phyloP scores from a whole-genome alignment of 2,329 filamentous ascomycete genomes.

The Decorospora gaudefroyi region DNA sequence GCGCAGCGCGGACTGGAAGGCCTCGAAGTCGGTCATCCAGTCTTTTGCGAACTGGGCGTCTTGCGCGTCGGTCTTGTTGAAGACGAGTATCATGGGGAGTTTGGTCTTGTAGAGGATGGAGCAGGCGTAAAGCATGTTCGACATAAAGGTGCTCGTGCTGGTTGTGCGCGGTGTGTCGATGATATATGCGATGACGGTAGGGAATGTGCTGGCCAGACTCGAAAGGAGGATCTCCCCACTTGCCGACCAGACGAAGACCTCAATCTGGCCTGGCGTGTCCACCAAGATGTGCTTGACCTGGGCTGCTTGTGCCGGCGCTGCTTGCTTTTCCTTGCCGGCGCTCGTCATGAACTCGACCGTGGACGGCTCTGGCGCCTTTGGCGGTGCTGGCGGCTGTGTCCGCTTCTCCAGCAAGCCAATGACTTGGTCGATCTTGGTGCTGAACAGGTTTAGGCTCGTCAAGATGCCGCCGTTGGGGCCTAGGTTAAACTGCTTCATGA shows the following conservation, averaged over 20 bases:
- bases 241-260: slow-evolving; percentile 98
- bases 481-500: slow-evolving; percentile 99
- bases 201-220: slow-evolving; percentile 89
- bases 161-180: slow-evolving; percentile 94
- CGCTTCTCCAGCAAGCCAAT: slow-evolving; percentile 88
- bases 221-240: slow-evolving; percentile 93
- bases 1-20: slow-evolving; percentile 84
- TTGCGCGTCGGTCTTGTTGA: slow-evolving; percentile 98
- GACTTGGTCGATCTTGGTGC: slow-evolving; percentile 97
- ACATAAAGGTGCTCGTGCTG: slow-evolving; percentile 98
- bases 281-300: slow-evolving; percentile 80
- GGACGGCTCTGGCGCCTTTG: slow-evolving; percentile 34
- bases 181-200: slow-evolving; percentile 94
- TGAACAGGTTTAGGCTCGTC: slow-evolving; percentile 93
- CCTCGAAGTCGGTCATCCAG: slow-evolving; percentile 99
- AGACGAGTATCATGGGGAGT: slow-evolving; percentile 96
- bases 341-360: slow-evolving; percentile 46
- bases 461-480: slow-evolving; percentile 96
- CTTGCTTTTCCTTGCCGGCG: slow-evolving; percentile 34
- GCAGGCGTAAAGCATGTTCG: slow-evolving; percentile 99
- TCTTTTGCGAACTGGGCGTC: slow-evolving; percentile 90
- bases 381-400: slow-evolving; percentile 59
- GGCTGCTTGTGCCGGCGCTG: slow-evolving; percentile 55
- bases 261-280: slow-evolving; percentile 96
- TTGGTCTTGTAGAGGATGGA: slow-evolving; percentile 99